Conservation (phyloP, 2,329 filamentous ascomycete species). For the Ophiostoma ulmi region DNA sequence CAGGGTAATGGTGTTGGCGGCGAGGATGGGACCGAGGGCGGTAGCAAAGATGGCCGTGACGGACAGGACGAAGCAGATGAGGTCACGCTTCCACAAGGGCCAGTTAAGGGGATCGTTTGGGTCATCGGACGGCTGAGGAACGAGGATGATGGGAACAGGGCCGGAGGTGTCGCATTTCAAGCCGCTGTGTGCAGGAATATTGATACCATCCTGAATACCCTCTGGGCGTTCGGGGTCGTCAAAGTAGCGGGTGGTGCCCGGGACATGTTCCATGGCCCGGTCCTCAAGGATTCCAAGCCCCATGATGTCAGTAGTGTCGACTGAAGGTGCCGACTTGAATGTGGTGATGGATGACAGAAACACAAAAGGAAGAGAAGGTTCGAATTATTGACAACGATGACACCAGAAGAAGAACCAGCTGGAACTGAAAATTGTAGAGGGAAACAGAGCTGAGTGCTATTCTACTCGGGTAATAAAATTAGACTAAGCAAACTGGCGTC, state of each 20-base stretch:
- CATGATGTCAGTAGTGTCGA: constrained; percentile 40
- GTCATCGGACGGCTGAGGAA: constrained; percentile 83
- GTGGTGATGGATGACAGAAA: not conserved
- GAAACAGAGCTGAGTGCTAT: not conserved
- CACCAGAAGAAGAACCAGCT: not conserved
- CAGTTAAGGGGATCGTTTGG: constrained; percentile 83
- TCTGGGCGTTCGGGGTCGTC: constrained; percentile 52
- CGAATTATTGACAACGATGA: not conserved
- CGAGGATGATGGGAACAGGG: constrained; percentile 65
- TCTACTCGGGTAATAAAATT: too few species aligned
- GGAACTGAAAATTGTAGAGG: not conserved
- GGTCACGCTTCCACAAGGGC: constrained; percentile 79
- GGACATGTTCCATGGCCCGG: constrained; percentile 61
- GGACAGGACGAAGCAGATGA: constrained; percentile 73
- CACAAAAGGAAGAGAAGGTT: not conserved
- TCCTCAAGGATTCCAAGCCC: constrained; percentile 71
- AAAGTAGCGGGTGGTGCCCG: constrained; percentile 63
- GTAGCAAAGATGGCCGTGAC: constrained; percentile 77
- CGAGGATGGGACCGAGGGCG: constrained; percentile 77
- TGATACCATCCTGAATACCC: constrained; percentile 36
- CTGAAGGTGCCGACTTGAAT: not conserved
- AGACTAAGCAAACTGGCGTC: not conserved
- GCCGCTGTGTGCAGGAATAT: constrained; percentile 29
- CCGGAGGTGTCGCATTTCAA: constrained; percentile 71
- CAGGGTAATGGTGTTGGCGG: constrained; percentile 78